phyloP scores from a whole-genome alignment of 2,329 filamentous ascomycete species.

The Apiospora hydei region DNA sequence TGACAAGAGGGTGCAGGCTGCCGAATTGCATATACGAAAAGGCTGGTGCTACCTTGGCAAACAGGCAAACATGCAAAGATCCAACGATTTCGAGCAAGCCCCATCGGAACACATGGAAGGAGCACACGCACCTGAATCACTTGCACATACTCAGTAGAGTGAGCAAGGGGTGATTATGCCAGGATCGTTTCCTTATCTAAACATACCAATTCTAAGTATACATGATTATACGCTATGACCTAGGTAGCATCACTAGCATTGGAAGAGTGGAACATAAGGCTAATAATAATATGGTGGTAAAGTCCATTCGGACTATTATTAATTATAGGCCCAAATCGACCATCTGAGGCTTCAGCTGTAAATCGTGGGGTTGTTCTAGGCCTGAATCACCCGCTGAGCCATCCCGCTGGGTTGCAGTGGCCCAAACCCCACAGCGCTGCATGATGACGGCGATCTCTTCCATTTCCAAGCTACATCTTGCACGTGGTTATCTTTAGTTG shows the following conservation, averaged over 20 bases:
- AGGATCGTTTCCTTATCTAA: too few species aligned
- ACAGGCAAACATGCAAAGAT: neutral
- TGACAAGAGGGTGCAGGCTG: slow-evolving; percentile 2
- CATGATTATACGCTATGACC: too few species aligned
- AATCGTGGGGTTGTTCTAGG: neutral
- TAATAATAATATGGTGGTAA: too few species aligned
- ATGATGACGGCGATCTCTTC: neutral
- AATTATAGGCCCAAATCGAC: too few species aligned
- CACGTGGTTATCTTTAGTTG: neutral
- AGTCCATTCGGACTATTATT: too few species aligned
- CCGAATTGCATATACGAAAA: slow-evolving; percentile 12
- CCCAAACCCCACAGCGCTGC: neutral
- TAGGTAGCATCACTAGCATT: too few species aligned
- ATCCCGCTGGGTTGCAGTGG: neutral
- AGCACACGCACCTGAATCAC: neutral
- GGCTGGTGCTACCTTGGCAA: neutral
- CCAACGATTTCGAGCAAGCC: neutral
- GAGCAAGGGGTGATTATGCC: neutral
- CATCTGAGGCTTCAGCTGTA: neutral
- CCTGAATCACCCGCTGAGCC: neutral
- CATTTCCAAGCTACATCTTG: too few species aligned
- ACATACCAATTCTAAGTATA: too few species aligned
- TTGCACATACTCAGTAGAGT: neutral
- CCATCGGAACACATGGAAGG: neutral
- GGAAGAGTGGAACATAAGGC: too few species aligned